Evolutionary conservation across 2,329 filamentous ascomycete genomes (phyloP), one percentile per base, ranked within the genome.

Genomic region (Fusarium pininemorale): DNA sequence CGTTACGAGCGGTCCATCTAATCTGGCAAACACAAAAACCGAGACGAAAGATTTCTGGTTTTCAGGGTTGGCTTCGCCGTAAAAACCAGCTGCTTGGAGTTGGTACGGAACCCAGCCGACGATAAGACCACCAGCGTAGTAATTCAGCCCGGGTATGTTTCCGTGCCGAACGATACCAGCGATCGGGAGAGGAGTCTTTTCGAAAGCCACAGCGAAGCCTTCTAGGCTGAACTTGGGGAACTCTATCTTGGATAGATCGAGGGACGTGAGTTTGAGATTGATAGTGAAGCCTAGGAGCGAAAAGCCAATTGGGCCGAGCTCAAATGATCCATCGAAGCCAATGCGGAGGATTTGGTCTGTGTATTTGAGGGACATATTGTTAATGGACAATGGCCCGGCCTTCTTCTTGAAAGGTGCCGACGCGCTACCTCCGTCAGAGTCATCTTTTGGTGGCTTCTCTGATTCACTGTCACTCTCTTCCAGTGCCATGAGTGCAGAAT

Each of bases 311-410:
- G 83, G 83, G 1, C 83, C 83, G 7, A 85, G 66, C 12, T 76
- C 61, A 45, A 85, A 74, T 1, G 78, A 80, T 4, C 82, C 83
- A 35, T 82, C 78, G 18, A 85, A 75, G 12, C 73, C 70, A 32
- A 85, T 64, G 7, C 24, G 57, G 1, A 84, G 73, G 6, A 18
- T 66, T 14, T 79, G 72, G 45, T 79, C 66, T 22, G 75, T 73
- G 69, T 82, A 84, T 57, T 82, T 78, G 54, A 85, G 75, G 3
- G 80, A 79, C 24, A 85, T 72, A 48, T 81, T 82, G 54, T 70
- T 76, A 56, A 85, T 80, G 1, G 78, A 75, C 1, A 85, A 58
- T 1, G 81, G 78, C 4, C 81, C 80, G 3, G 73, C 37, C 32
- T 69, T 79, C 66, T 81, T 83, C 63, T 82, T 81, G 47, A 75